A percentile compares a stretch with the other conserved stretches of the same genome.
phyloP scores from a whole-genome alignment of 2,329 filamentous ascomycete species.

The Ascochyta lentis region DNA sequence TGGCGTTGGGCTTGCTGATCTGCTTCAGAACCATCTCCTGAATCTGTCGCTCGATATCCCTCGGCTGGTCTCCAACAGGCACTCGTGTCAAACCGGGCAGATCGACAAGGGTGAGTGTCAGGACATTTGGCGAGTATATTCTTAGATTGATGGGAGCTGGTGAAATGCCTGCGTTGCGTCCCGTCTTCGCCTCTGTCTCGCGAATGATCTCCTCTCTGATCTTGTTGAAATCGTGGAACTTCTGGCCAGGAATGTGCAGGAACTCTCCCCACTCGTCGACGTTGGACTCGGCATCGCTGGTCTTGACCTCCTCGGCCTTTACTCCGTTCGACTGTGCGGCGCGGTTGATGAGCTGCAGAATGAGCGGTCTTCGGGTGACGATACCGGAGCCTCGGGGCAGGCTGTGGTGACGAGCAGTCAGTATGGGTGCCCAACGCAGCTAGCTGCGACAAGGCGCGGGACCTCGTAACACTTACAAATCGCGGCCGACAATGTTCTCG shows the following conservation, averaged over 20 bases:
- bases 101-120: conserved; percentile 96
- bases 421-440: conserved; percentile 24
- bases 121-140: conserved; percentile 97
- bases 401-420: conserved; percentile 58
- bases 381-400: conserved; percentile 97
- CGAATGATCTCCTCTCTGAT: conserved; percentile 96
- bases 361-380: conserved; percentile 91
- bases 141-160: conserved; percentile 95
- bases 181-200: conserved; percentile 96
- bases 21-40: conserved; percentile 98
- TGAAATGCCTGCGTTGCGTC: conserved; percentile 94
- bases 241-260: conserved; percentile 94
- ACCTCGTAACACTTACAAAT: conserved; percentile 75
- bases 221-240: conserved; percentile 98
- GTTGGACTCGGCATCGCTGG: conserved; percentile 86
- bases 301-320: conserved; percentile 65
- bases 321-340: conserved; percentile 72
- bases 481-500: conserved; percentile 97
- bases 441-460: background rate
- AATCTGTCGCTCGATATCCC: conserved; percentile 96
- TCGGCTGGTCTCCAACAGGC: conserved; percentile 92
- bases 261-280: conserved; percentile 98
- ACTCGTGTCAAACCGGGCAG: conserved; percentile 96
- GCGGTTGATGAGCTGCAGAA: conserved; percentile 97
- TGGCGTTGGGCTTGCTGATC: conserved; percentile 97